A percentile compares a stretch with the other conserved stretches of the same genome.
Conservation (phyloP, 768 basidiomycete genomes). For the Pleurotus salmoneostramineus region DNA sequence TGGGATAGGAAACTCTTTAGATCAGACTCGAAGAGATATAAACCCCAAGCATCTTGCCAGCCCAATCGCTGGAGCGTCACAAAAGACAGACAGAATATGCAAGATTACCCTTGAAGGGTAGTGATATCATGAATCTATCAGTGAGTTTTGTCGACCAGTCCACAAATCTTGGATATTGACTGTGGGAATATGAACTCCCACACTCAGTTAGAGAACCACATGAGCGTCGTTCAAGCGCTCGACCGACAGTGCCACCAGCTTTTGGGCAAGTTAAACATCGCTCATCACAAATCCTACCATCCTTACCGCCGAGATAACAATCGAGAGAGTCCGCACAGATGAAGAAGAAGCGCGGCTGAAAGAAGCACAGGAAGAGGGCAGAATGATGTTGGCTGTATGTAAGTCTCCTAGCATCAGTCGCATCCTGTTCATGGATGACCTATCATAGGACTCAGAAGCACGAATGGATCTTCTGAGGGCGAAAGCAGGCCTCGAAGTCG, state of each 20-base stretch:
- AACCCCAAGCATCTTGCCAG: too few species aligned
- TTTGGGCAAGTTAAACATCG: constrained; percentile 67
- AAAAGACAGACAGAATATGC: neutral
- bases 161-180: neutral
- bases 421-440: constrained; percentile 12
- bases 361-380: constrained; percentile 67
- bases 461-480: constrained; percentile 62
- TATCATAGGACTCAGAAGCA: constrained; percentile 72
- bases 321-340: constrained; percentile 74
- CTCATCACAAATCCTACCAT: constrained; percentile 86
- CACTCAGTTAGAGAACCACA: too few species aligned
- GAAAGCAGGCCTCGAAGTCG: constrained; percentile 46
- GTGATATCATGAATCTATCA: neutral
- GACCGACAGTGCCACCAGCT: too few species aligned
- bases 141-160: neutral
- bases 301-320: constrained; percentile 84
- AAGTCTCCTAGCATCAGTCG: neutral
- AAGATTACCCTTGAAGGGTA: neutral
- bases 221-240: too few species aligned
- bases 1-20: too few species aligned
- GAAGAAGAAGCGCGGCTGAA: constrained; percentile 73
- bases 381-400: constrained; percentile 68
- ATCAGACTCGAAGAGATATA: too few species aligned
- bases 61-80: too few species aligned
- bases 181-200: neutral